These are phyloP conservation scores for Quercus bicolor DNA, from an alignment of 306 rosid species.

Conservation along the genomic window DNA sequence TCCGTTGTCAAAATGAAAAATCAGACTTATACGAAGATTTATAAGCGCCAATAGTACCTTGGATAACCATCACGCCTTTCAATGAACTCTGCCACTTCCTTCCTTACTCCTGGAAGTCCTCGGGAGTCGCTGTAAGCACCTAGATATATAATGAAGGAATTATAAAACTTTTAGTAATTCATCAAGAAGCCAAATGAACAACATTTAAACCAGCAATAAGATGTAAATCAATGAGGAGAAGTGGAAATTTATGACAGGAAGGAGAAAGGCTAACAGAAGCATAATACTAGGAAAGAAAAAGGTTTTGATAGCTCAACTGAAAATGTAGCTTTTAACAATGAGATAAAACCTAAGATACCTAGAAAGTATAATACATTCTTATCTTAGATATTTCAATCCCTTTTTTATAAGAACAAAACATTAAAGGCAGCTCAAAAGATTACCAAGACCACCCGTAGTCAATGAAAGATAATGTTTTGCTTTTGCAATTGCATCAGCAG, in stretches of 20 bases:
- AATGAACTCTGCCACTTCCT: conserved; percentile 96
- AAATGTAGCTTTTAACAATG: not conserved
- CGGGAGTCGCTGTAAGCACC: conserved; percentile 99
- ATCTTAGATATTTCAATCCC: not conserved
- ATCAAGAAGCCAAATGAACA: not conserved
- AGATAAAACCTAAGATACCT: not conserved
- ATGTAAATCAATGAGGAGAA: not conserved
- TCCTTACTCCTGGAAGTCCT: conserved; percentile 84
- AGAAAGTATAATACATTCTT: not conserved
- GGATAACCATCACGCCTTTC: conserved; percentile 94
- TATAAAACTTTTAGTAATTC: conserved; percentile 6
- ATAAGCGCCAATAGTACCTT: conserved; percentile 44
- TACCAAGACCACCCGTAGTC: conserved; percentile 96
- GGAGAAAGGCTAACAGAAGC: not conserved
- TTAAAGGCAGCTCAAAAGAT: conserved; percentile 12
- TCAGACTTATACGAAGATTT: not conserved
- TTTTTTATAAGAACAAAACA: conserved; percentile 1
- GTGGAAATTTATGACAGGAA: not conserved
- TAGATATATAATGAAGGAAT: conserved; percentile 19
- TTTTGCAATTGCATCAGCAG: conserved; percentile 97
- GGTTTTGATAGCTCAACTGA: not conserved
- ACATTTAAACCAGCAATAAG: not conserved
- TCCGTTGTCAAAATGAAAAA: not conserved
- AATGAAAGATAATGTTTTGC: conserved; percentile 82
- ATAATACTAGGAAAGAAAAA: not conserved